Base-by-base conservation (phyloP, 306 rosid genomes). In the Cajanus cajan region DNA sequence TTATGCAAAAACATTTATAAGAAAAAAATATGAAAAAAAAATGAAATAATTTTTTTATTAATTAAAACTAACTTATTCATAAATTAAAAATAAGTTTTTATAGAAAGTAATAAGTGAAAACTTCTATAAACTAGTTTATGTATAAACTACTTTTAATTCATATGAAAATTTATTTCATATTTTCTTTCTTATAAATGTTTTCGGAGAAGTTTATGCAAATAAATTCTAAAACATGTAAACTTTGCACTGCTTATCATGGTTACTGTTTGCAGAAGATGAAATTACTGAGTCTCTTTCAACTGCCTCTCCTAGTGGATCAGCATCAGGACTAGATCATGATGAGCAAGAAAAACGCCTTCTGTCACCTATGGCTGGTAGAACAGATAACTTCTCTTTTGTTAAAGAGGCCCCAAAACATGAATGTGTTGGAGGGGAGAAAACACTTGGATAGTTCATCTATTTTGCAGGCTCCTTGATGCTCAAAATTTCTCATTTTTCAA, bases 321-420 rank as follows among this genome's bases (percentile, higher is more conserved):
- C 78, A 22, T 3, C 31, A 16, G 89, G 85, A 59, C 24, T 88
- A 19, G 88, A 88, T 28, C 31, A 28, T 11, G 90, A 90, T 8
- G 88, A 88, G 4, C 95, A 89, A 63, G 95, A 84, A 71, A 92
- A 86, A 77, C 71, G 77, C 13, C 88, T 90, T 80, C 82, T 92
- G 65, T 68, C 93, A 33, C 90, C 94, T 15, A 4, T 78, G 28
- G 77, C 75, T 47, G 84, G 41, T 8, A 31, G 79, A 73, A 68
- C 21, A n/a, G 87, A 82, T 2, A 91, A 88, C 16, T 75, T 89
- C 78, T 68, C 83, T 28, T 88, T 94, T 65, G 73, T 94, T 52
- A 86, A 86, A 78, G 96, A 90, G 80, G 40, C 80, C 44, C 89
- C 73, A 48, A 1, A 15, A 78, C 48, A 68, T 16, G 34, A 58